Evolutionary conservation across 1,284 basidiomycete species (phyloP), one percentile per base, ranked within the genome.

Genomic region (Flammula alnicola): DNA sequence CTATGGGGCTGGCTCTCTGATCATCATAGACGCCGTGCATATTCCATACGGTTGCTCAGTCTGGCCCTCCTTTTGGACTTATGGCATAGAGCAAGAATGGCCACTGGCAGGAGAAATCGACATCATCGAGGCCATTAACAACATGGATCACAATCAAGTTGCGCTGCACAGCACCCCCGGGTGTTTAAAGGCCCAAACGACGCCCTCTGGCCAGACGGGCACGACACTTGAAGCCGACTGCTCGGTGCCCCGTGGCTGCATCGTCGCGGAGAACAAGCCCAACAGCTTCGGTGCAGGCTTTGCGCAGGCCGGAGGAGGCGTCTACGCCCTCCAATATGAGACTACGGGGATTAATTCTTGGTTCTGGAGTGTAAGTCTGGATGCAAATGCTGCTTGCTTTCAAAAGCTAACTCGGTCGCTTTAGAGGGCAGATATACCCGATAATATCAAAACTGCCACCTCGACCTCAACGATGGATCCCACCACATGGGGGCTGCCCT

Each of bases 321-420:
- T 90, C 1, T 92, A 76, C 65, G 86, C 86, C 0, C 71, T 82
- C 4, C 86, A 89, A 60, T 82, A 87, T 57, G 86, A 87, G 31
- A 66, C 74, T 1, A 63, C 76, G 7, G 4, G 86, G 78, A 56
- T 65, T 9, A 58, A 52, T 45, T 79, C 90, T 23, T 93, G 90
- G 90, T 92, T 87, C 67, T 87, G 86, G 80, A 78, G 79, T 46
- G 87, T 88, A 58, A 62, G 85, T 73, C 7, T 31, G 29, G 44
- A 40, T 48, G 16, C 10, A 35, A 9, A 8, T 19, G 7, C 27
- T 47, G 38, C 44, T 14, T 17, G 41, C 12, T 6, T 9, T 23
- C 25, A 19, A 10, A 22, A 9, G 25, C 37, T 42, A 32, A 37
- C 11, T 16, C 30, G 22, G 37, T 23, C 11, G 29, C 20, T 49